Conservation (phyloP, 352 stramenopile genomes). For the Pythium graminicola region DNA sequence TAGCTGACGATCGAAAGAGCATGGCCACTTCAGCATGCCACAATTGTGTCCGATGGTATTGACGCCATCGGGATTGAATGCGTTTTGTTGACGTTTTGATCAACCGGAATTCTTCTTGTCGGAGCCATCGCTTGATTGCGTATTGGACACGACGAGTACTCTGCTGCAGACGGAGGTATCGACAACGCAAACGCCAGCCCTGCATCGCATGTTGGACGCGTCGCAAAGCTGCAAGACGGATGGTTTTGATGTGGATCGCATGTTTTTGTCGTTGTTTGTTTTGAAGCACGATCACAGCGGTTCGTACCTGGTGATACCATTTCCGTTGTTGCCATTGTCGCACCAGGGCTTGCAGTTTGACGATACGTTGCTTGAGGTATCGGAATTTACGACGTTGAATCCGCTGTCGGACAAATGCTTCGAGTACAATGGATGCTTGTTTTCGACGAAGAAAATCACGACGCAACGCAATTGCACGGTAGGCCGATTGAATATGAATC, state of each 20-base stretch:
- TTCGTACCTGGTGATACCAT: slow-evolving; percentile 25
- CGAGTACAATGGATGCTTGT: slow-evolving; percentile 50
- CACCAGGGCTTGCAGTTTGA: slow-evolving; percentile 54
- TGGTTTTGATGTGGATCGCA: slow-evolving; percentile 20
- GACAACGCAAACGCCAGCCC: slow-evolving; percentile 39
- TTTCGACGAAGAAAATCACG: slow-evolving; percentile 43
- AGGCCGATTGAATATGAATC: slow-evolving; percentile 42
- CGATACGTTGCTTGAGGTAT: slow-evolving; percentile 54
- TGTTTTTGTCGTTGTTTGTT: slow-evolving; percentile 35
- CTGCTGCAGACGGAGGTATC: slow-evolving; percentile 32
- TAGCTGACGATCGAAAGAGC: slow-evolving; percentile 33
- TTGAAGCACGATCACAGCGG: slow-evolving; percentile 34
- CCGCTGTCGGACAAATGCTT: slow-evolving; percentile 62
- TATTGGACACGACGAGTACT: slow-evolving; percentile 37
- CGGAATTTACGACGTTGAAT: slow-evolving; percentile 58
- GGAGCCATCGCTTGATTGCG: slow-evolving; percentile 46
- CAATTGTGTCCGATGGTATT: slow-evolving; percentile 26
- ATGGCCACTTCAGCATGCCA: slow-evolving; percentile 46
- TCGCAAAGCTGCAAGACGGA: slow-evolving; percentile 28
- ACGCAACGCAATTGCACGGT: slow-evolving; percentile 34
- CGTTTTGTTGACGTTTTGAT: slow-evolving; percentile 22
- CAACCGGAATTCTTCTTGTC: slow-evolving; percentile 37
- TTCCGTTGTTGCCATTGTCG: slow-evolving; percentile 37
- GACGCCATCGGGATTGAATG: slow-evolving; percentile 42
- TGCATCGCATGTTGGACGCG: slow-evolving; percentile 44